Conservation (phyloP, 2,329 filamentous ascomycete species). For the Phialophora macrospora region DNA sequence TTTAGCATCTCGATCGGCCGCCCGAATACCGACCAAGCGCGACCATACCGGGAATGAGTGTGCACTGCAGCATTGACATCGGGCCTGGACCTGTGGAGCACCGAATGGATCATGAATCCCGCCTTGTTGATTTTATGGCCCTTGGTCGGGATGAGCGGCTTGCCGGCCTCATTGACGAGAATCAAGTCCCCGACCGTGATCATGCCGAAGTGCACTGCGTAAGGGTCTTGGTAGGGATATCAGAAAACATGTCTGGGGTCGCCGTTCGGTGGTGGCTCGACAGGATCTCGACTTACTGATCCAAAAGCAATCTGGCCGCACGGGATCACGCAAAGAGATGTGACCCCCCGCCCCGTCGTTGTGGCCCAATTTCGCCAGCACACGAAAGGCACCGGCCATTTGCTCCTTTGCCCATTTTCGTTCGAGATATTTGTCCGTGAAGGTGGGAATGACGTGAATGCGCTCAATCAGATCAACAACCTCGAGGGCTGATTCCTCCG, state of each 20-base stretch:
- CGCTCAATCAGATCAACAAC: not conserved
- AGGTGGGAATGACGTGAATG: conserved; percentile 42
- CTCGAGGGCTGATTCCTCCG: not conserved
- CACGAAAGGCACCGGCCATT: conserved; percentile 61
- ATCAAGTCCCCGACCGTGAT: conserved; percentile 71
- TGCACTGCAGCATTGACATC: conserved; percentile 62
- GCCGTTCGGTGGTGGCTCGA: not conserved
- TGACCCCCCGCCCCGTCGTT: conserved; percentile 68
- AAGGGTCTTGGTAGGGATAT: conserved; percentile 52
- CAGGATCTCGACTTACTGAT: conserved; percentile 54
- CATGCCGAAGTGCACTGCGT: conserved; percentile 65
- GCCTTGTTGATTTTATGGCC: conserved; percentile 53
- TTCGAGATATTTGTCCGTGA: conserved; percentile 52
- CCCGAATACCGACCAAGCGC: conserved; percentile 50
- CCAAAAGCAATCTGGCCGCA: conserved; percentile 66
- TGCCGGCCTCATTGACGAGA: conserved; percentile 64
- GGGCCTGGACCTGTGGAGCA: conserved; percentile 60
- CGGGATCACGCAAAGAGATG: conserved; percentile 66
- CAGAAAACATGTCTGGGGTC: too few species aligned
- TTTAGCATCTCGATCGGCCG: conserved; percentile 52
- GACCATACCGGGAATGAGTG: conserved; percentile 60
- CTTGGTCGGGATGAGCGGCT: conserved; percentile 65
- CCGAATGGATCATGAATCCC: conserved; percentile 59
- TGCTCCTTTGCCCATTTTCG: conserved; percentile 61
- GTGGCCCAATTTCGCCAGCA: conserved; percentile 62